Base-by-base conservation (phyloP, 1,284 basidiomycete species). In the Omphalotus olearius region DNA sequence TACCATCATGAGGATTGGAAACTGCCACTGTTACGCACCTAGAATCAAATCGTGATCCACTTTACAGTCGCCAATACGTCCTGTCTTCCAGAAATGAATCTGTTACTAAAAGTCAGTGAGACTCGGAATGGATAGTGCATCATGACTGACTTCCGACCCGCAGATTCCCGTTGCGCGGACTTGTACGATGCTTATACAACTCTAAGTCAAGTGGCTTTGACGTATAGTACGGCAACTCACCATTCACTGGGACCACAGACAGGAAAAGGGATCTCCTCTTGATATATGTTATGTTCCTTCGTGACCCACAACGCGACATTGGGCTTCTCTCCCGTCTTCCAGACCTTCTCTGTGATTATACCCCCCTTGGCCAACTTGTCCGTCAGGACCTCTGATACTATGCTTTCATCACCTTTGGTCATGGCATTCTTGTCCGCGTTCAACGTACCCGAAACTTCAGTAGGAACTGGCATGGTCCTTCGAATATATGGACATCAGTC, bases 61-160 rank as follows among this genome's bases (percentile, higher is more conserved):
- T 38, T 18, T 50, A 37, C 53, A 54, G 25, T 54, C 53, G 6
- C 53, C 53, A 28, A 54, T 54, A 20, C 53, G 50, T 16, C 53
- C 53, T n/a, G 53, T 46, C 30, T 54, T 54, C 53, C 53, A 54
- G 40, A 54, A 54, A 38, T 54, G 53, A 18, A 54, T 54, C 53
- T 54, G 35, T 20, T 6, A 6, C n/a, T 14, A 45, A 13, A 35
- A n/a, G 25, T 14, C 14, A 40, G 16, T 35, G 16, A 14, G 30
- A 17, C n/a, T 23, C 7, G 14, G 16, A 18, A 9, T 43, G 7
- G n/a, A 23, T 20, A 14, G 14, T 20, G 6, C 1, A 33, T 23
- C 17, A n/a, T 3, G 14, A 10, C n/a, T 28, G 35, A 53, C 52
- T 46, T 53, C 52, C 6, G 52, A 53, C 1, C 52, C 52, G 26